These are phyloP conservation scores for Leishmania amazonensis DNA, from an alignment of 208 protist species.

Conservation along the genomic window DNA sequence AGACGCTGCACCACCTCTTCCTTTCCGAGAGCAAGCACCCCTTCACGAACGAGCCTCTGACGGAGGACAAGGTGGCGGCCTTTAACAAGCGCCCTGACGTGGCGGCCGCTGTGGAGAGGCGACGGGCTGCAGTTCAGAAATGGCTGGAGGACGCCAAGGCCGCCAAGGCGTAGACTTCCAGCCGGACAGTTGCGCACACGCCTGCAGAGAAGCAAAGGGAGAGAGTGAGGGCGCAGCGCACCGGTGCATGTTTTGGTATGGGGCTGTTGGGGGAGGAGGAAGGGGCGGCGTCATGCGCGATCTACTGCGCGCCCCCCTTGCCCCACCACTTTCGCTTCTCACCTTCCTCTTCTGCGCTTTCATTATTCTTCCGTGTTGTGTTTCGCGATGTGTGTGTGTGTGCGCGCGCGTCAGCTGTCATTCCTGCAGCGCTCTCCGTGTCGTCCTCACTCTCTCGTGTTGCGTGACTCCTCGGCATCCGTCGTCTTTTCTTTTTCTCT, in stretches of 20 bases:
- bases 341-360: neutral
- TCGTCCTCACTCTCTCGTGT: neutral
- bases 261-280: neutral
- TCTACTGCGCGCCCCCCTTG: no score
- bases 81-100: slow-evolving; percentile 84
- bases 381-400: neutral
- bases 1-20: slow-evolving; percentile 86
- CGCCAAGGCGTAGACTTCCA: slow-evolving; percentile 13
- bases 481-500: neutral
- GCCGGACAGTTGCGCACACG: neutral
- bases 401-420: neutral
- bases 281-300: neutral
- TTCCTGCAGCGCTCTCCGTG: neutral
- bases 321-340: neutral
- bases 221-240: neutral
- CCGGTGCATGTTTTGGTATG: neutral
- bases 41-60: slow-evolving; percentile 90
- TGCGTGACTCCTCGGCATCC: neutral
- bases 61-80: slow-evolving; percentile 76
- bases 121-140: slow-evolving; percentile 57
- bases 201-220: neutral
- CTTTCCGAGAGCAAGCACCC: slow-evolving; percentile 89
- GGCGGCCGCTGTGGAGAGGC: slow-evolving; percentile 40
- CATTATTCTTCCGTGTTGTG: neutral
- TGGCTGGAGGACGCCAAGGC: slow-evolving; percentile 59